These are phyloP conservation scores for Chaetomiaceae sp. DNA, from an alignment of 2,329 filamentous ascomycete genomes.

Conservation along the genomic window DNA sequence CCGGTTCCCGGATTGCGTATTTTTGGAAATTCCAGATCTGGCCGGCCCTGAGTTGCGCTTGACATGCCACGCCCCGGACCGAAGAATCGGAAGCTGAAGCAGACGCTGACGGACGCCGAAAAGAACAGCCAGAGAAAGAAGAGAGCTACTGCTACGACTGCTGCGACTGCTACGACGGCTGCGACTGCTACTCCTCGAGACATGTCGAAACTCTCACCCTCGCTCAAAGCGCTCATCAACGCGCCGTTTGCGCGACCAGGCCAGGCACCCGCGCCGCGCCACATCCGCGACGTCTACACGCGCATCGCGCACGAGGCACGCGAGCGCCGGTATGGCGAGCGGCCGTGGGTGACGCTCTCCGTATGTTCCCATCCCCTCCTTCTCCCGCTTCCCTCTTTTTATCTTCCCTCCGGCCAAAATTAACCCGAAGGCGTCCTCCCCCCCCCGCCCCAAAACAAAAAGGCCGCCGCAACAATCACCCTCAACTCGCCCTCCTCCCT, in stretches of 20 bases:
- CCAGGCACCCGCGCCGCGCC: conserved; percentile 58
- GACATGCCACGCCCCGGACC: background rate
- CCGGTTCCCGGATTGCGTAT: background rate
- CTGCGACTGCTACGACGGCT: too few relatives aligned
- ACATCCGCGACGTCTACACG: conserved; percentile 61
- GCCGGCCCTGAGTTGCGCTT: background rate
- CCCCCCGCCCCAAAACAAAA: too few relatives aligned
- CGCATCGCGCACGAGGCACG: conserved; percentile 60
- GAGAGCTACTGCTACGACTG: too few relatives aligned
- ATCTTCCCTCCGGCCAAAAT: too few relatives aligned
- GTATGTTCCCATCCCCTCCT: conserved; percentile 27
- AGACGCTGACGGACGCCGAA: background rate
- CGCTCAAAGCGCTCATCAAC: conserved; percentile 71
- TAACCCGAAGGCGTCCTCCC: too few relatives aligned
- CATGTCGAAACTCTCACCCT: conserved; percentile 70
- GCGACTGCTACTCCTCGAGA: conserved; percentile 17
- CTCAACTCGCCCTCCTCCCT: conserved; percentile 80
- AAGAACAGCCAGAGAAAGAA: background rate
- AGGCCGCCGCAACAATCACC: conserved; percentile 80
- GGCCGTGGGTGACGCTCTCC: conserved; percentile 64
- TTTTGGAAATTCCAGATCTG: background rate
- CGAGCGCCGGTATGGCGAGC: conserved; percentile 56
- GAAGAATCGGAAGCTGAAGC: background rate
- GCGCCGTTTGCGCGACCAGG: conserved; percentile 62
- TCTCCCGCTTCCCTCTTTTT: background rate